Evolutionary conservation across 129 eudicot genomes (phyloP), one percentile per base, ranked within the genome.

Genomic region (Helichrysum umbraculigerum): DNA sequence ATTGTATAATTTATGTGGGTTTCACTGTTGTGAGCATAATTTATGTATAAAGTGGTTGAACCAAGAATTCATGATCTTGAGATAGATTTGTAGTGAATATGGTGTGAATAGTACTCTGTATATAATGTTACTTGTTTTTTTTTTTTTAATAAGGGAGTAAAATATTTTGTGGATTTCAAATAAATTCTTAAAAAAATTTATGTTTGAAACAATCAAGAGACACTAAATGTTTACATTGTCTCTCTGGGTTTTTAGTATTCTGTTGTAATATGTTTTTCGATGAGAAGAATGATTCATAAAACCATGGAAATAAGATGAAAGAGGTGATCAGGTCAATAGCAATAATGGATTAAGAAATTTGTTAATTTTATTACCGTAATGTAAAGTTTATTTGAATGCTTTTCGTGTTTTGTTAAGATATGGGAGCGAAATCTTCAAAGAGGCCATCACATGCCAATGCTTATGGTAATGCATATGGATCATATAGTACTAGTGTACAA

Each of bases 391-490:
- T 32, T 17, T 42, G 32, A 63, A 63, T 56, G 34, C 0, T 25
- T 41, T 41, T 69, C 17, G 68, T 52, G n/a, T 42, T 80, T 57
- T 67, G 7, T 17, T 21, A 66, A 47, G 66, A 60, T 58, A 84
- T 84, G 87, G 87, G 87, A 76, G 82, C 70, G 0, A 66, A 73
- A n/a, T 50, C 71, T n/a, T 84, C 87, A 16, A 80, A 72, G 59
- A 75, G 71, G 59, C 33, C 79, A 58, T 76, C 81, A 57, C 42
- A 67, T n/a, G 71, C 14, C n/a, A 67, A 10, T 37, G 37, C 71
- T 10, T 21, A 34, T 54, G 70, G 57, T 21, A 70, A 84, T 66
- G 66, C 66, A 19, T 60, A 76, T 3, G 69, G 74, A 25, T 17
- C 75, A 66, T 76, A 44, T 76, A 71, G 59, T 72, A 57, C 39